Conservation (phyloP, 2,329 filamentous ascomycete genomes). For the Stagonosporopsis tanaceti region DNA sequence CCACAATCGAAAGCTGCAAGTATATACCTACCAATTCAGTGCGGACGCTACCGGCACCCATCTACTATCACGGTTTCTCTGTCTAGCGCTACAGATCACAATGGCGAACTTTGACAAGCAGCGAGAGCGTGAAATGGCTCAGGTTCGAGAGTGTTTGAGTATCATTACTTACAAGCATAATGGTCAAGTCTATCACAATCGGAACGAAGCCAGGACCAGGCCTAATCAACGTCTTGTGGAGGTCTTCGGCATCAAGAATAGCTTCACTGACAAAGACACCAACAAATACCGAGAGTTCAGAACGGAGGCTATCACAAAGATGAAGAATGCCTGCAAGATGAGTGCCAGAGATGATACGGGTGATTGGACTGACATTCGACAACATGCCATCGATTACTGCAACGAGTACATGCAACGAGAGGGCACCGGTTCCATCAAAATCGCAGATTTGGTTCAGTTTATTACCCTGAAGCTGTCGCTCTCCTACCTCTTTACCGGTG, state of each 20-base stretch:
- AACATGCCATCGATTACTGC: neutral
- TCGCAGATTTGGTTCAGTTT: neutral
- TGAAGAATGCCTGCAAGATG: neutral
- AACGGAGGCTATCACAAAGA: neutral
- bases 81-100: neutral
- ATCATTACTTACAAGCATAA: neutral
- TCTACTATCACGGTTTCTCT: neutral
- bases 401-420: neutral
- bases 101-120: neutral
- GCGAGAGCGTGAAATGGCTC: neutral
- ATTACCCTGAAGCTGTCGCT: slow-evolving; percentile 2
- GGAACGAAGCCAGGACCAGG: neutral
- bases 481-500: slow-evolving; percentile 21
- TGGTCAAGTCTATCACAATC: neutral
- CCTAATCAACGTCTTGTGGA: neutral
- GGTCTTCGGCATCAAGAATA: neutral
- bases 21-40: neutral
- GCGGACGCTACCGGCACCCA: neutral
- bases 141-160: neutral
- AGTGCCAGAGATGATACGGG: neutral
- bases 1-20: neutral
- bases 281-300: neutral
- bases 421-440: neutral
- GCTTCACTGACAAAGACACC: neutral
- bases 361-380: neutral